phyloP scores from a whole-genome alignment of 1,284 basidiomycete species.

The Polyporus tsugae region DNA sequence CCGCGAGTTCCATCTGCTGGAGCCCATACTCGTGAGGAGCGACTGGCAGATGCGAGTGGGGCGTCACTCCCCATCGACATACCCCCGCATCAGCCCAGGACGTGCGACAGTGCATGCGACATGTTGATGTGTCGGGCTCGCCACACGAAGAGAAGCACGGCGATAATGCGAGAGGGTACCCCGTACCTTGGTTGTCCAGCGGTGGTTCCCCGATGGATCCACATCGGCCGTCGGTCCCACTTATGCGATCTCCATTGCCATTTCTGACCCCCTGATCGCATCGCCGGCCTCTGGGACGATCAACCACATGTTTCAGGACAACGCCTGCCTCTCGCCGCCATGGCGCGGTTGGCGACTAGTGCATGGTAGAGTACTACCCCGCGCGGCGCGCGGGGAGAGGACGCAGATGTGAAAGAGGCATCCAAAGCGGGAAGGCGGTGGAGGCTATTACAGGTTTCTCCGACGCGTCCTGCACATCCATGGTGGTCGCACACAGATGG shows the following conservation, averaged over 20 bases:
- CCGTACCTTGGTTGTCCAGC: not conserved
- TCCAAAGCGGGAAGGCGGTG: not conserved
- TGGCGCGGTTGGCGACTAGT: not conserved
- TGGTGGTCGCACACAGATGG: not conserved
- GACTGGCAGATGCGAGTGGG: not conserved
- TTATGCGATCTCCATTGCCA: not conserved
- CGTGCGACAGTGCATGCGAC: not conserved
- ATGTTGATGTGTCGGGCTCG: not conserved
- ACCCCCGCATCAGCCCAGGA: not conserved
- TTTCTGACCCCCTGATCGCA: not conserved
- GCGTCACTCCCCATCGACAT: not conserved
- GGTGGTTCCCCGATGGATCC: not conserved
- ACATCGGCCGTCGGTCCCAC: not conserved
- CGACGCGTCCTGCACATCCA: not conserved
- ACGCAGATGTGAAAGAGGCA: not conserved
- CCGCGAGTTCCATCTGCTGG: not conserved
- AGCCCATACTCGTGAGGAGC: not conserved
- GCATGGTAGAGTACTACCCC: not conserved
- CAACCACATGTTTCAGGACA: not conserved
- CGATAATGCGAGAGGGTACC: not conserved
- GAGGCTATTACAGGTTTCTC: slow-evolving; percentile 7
- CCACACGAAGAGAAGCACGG: not conserved
- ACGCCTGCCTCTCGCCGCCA: not conserved
- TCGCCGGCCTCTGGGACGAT: not conserved
- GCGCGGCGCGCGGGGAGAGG: not conserved